A percentile compares a stretch with the other conserved stretches of the same genome.
phyloP scores from a whole-genome alignment of 2,329 filamentous ascomycete genomes.

The Elsinoe batatas region DNA sequence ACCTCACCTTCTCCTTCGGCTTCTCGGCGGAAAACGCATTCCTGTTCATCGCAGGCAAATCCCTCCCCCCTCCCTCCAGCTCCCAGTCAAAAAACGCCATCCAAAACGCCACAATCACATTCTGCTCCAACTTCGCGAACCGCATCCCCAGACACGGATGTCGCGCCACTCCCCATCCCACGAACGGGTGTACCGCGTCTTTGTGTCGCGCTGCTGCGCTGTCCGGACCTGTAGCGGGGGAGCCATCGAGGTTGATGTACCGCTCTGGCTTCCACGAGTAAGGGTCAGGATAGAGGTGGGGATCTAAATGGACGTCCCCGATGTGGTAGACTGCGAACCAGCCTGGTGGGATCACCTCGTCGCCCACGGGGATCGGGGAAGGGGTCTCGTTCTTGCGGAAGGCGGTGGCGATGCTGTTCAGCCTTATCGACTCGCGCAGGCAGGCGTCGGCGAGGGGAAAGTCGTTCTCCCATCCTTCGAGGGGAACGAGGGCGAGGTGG shows the following conservation, averaged over 20 bases:
- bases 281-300: constrained; percentile 41
- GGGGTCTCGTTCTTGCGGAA: constrained; percentile 45
- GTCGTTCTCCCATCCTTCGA: constrained; percentile 47
- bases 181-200: constrained; percentile 22
- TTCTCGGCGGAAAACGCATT: constrained; percentile 35
- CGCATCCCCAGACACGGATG: constrained; percentile 36
- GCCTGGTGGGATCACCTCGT: constrained; percentile 42
- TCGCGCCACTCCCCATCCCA: constrained; percentile 25
- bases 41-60: constrained; percentile 27
- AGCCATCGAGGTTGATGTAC: constrained; percentile 30
- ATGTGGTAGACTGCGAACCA: constrained; percentile 39
- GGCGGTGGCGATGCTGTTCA: constrained; percentile 39
- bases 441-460: constrained; percentile 45
- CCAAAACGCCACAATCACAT: constrained; percentile 41
- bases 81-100: constrained; percentile 41
- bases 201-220: background rate
- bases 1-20: constrained; percentile 26
- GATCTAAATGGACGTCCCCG: constrained; percentile 42
- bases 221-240: constrained; percentile 15
- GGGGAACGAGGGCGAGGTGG: constrained; percentile 34
- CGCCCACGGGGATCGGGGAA: constrained; percentile 34
- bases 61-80: constrained; percentile 29
- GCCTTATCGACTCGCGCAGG: constrained; percentile 45
- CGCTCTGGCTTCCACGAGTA: constrained; percentile 42
- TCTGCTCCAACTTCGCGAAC: constrained; percentile 47